These are phyloP conservation scores for Botryotinia globosa DNA, from an alignment of 2,329 filamentous ascomycete species.

Conservation along the genomic window DNA sequence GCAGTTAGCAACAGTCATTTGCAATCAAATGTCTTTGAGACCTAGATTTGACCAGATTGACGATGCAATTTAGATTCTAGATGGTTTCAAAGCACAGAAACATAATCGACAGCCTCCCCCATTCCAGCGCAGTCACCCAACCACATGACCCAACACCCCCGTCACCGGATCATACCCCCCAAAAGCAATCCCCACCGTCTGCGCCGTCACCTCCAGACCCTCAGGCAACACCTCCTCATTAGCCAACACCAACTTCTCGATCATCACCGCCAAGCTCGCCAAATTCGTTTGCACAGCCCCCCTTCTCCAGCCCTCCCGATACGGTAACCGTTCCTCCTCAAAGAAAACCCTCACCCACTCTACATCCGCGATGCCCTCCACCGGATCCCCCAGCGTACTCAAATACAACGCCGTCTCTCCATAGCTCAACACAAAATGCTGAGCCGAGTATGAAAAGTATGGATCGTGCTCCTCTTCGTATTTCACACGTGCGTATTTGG, in stretches of 20 bases:
- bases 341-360: slow-evolving; percentile 2
- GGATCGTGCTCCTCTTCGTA: neutral
- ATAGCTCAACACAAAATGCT: neutral
- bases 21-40: too few species aligned
- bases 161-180: neutral
- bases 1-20: neutral
- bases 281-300: slow-evolving; percentile 48
- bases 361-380: neutral
- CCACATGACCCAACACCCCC: neutral
- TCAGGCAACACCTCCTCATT: neutral
- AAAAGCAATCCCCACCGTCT: slow-evolving; percentile 5
- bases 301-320: slow-evolving; percentile 43
- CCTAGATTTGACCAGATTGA: neutral
- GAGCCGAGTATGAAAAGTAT: neutral
- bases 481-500: neutral
- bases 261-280: slow-evolving; percentile 67
- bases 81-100: neutral
- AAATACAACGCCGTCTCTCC: neutral
- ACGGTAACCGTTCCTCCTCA: slow-evolving; percentile 15
- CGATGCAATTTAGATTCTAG: neutral
- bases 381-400: neutral
- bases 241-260: slow-evolving; percentile 63
- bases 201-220: neutral
- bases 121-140: neutral
- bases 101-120: neutral